Evolutionary conservation across 2,329 filamentous ascomycete genomes (phyloP), one percentile per base, ranked within the genome.

Genomic region (Falciphora oryzae): DNA sequence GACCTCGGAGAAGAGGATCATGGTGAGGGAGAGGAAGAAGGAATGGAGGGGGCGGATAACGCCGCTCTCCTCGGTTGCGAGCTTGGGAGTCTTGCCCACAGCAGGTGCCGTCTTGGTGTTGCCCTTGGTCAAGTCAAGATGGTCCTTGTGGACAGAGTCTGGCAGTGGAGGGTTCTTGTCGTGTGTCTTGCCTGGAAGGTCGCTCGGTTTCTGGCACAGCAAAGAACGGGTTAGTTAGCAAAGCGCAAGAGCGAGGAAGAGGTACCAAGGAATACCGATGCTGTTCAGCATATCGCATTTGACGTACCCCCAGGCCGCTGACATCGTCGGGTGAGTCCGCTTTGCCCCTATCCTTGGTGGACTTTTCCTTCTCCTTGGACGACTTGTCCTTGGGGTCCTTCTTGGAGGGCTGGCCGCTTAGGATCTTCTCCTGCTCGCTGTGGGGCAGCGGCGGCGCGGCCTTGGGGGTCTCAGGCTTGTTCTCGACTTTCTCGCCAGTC

Each of bases 1-100:
- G 71, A 99, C 88, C 76, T 99, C 95, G 60, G 94, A 97, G 71
- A 98, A 90, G 67, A 98, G 81, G 71, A 99, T 99, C 95, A 98
- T 99, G 65, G 93, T 94, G 66, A 97, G 87, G 22, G 95, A 96
- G 38, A 98, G 87, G 16, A 96, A 73, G 72, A 95, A 96, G 4
- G 95, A 98, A 76, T 99, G 94, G 71, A 89, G 81, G 25, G 92
- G 91, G 67, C 88, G 89, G 66, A 93, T 92, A 57, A 93, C 80
- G 65, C 81, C 78, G 13, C 73, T 73, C 13, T 83, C 84, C 8
- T 83, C 80, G 5, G 79, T 78, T 6, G 74, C 74, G 61, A 62
- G 68, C 65, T 70, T 73, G 61, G 70, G 72, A 65, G 67, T 74
- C 69, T 70, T 75, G 57, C 57, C 63, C 6, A 38, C 28, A 10